Conservation (phyloP, 2,329 filamentous ascomycete species). For the Claviceps pazoutovae region DNA sequence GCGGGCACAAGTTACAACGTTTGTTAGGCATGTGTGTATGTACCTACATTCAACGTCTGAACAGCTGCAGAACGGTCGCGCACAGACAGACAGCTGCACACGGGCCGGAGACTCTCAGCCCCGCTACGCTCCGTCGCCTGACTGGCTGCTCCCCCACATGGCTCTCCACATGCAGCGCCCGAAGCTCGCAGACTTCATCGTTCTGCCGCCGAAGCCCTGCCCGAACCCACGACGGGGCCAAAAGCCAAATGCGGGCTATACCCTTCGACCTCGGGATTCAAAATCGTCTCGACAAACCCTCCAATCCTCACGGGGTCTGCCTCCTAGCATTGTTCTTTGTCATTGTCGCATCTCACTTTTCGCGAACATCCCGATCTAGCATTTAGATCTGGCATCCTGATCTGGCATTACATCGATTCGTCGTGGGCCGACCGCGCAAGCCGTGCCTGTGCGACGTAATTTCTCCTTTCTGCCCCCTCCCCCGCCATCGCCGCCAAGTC, state of each 20-base stretch:
- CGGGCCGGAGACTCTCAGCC: neutral
- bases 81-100: neutral
- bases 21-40: too few species aligned
- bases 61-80: neutral
- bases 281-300: neutral
- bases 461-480: conserved; percentile 1
- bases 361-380: neutral
- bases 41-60: too few species aligned
- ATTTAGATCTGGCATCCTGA: neutral
- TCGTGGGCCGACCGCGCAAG: conserved; percentile 1
- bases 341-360: neutral
- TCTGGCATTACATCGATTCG: conserved; percentile 1
- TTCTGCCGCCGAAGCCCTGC: neutral
- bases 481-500: neutral
- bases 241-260: neutral
- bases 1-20: too few species aligned
- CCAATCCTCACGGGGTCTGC: neutral
- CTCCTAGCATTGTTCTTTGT: neutral
- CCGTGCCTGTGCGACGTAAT: conserved; percentile 2
- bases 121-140: neutral
- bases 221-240: neutral
- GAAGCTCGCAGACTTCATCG: neutral
- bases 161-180: neutral
- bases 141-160: neutral
- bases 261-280: neutral